Evolutionary conservation across 225 moss, liverwort and hornwort genomes (phyloP).

Genomic region (Bryoerythrophyllum caledonicum): DNA sequence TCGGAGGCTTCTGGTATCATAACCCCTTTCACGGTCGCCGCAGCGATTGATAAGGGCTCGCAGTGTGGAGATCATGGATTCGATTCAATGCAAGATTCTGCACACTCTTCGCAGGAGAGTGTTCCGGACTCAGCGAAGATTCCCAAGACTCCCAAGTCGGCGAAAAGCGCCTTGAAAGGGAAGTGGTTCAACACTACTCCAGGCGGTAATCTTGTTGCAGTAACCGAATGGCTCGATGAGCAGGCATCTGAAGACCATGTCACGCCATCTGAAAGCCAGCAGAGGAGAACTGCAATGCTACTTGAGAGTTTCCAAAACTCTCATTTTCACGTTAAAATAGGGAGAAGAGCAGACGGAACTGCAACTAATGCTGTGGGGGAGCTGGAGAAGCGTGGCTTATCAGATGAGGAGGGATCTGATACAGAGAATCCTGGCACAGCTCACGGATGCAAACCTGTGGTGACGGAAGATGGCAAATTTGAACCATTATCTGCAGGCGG

Average conservation of each 20-base stretch:
- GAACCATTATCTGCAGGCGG: conserved; percentile 86
- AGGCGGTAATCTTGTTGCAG: conserved; percentile 65
- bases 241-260: conserved; percentile 23
- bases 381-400: conserved; percentile 21
- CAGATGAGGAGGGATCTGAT: conserved; percentile 52
- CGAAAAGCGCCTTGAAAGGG: conserved; percentile 57
- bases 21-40: conserved; percentile 90
- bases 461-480: conserved; percentile 76
- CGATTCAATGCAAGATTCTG: conserved; percentile 36
- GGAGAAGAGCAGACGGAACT: conserved; percentile 46
- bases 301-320: conserved; percentile 84
- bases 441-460: conserved; percentile 73
- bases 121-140: conserved; percentile 36
- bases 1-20: conserved; percentile 52
- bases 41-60: conserved; percentile 60
- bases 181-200: conserved; percentile 64
- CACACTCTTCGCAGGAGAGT: conserved; percentile 29
- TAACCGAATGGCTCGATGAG: conserved; percentile 50
- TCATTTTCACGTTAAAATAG: conserved; percentile 76
- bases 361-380: conserved; percentile 22
- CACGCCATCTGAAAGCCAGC: conserved; percentile 52
- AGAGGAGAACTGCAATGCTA: conserved; percentile 57
- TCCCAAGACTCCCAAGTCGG: conserved; percentile 48
- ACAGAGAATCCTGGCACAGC: conserved; percentile 33
- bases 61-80: conserved; percentile 34